Conservation (phyloP, 192 early-diverging fungal genomes). For the Rhizophagus clarus region DNA sequence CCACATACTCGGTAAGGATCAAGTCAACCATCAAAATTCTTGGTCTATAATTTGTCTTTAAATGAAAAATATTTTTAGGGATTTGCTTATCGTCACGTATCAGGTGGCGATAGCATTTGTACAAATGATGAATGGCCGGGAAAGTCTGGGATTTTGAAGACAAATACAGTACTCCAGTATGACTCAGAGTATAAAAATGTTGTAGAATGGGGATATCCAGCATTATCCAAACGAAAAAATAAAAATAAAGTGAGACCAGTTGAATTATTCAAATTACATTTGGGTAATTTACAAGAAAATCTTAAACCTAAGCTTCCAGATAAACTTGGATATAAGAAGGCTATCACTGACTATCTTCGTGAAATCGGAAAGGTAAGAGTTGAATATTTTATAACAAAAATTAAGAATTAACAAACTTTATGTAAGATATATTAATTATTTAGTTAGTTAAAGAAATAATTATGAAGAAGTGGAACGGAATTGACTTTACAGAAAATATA, state of each 20-base stretch:
- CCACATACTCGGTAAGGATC: background rate
- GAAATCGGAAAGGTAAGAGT: background rate
- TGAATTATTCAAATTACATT: background rate
- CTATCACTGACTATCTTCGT: background rate
- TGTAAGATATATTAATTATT: background rate
- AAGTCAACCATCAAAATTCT: background rate
- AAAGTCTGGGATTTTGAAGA: background rate
- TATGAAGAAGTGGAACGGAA: background rate
- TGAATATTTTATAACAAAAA: background rate
- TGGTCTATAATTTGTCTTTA: background rate
- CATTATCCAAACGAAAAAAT: background rate
- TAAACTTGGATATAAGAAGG: background rate
- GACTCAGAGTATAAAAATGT: background rate
- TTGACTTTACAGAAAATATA: background rate
- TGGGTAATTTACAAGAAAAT: background rate
- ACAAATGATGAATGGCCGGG: background rate
- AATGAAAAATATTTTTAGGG: background rate
- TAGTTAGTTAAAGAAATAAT: constrained; percentile 7
- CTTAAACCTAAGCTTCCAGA: constrained; percentile 29
- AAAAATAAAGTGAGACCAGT: background rate
- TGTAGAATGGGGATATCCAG: background rate
- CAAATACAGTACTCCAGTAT: background rate
- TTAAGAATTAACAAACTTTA: background rate
- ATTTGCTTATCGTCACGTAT: background rate
- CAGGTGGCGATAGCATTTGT: background rate